Conservation (phyloP, 2,329 filamentous ascomycete species). For the Penicillium sp. region DNA sequence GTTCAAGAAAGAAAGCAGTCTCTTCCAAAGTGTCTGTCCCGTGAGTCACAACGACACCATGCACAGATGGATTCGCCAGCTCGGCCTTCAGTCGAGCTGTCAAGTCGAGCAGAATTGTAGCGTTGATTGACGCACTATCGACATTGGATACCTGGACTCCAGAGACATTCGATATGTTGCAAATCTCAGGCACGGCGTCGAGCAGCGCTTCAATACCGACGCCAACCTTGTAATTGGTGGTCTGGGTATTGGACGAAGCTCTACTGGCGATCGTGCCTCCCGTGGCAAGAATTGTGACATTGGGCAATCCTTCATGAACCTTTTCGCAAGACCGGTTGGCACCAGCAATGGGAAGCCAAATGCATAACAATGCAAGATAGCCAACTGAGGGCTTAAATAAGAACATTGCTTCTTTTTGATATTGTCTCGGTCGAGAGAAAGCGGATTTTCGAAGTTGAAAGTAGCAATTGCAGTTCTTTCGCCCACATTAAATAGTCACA, state of each 20-base stretch:
- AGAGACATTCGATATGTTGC: conserved; percentile 1
- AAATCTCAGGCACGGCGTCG: conserved; percentile 2
- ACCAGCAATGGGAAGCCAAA: not conserved
- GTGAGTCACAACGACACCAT: conserved; percentile 3
- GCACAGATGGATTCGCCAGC: not conserved
- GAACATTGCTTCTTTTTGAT: not conserved
- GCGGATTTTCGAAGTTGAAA: not conserved
- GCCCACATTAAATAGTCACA: not conserved
- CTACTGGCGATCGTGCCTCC: conserved; percentile 2
- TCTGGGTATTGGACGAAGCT: not conserved
- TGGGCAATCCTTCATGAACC: not conserved
- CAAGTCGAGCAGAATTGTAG: not conserved
- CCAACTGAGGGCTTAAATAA: not conserved
- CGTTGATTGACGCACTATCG: not conserved
- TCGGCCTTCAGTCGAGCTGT: not conserved
- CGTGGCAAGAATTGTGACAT: conserved; percentile 1
- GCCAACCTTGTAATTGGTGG: conserved; percentile 1
- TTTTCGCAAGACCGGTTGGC: not conserved
- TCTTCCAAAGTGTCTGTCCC: conserved; percentile 9
- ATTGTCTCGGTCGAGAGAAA: not conserved
- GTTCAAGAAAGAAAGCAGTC: conserved; percentile 2
- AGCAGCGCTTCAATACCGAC: not conserved
- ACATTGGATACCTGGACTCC: conserved; percentile 3
- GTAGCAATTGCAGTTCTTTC: not conserved
- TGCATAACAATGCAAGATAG: not conserved